Conservation (phyloP, 1,284 basidiomycete genomes). For the Rhodotorula sp. region DNA sequence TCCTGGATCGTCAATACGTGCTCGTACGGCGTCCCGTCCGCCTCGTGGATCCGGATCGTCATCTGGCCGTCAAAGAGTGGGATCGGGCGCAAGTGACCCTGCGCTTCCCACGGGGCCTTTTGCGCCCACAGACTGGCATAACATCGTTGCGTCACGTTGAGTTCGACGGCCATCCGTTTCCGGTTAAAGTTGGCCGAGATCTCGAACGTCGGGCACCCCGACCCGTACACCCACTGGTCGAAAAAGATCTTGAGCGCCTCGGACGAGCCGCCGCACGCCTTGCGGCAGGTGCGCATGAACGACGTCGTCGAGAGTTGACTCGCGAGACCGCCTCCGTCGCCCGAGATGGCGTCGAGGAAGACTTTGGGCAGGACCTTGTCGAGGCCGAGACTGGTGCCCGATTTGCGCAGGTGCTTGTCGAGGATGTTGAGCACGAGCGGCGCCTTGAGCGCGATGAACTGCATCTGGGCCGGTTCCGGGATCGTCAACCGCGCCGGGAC, state of each 20-base stretch:
- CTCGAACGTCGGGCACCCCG: constrained; percentile 88
- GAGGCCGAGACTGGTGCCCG: constrained; percentile 89
- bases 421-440: constrained; percentile 94
- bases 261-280: constrained; percentile 63
- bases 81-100: constrained; percentile 69
- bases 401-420: constrained; percentile 88
- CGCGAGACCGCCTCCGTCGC: constrained; percentile 61
- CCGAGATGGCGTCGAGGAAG: constrained; percentile 89
- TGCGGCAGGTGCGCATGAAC: constrained; percentile 89
- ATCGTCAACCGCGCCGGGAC: constrained; percentile 80
- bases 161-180: constrained; percentile 97
- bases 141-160: constrained; percentile 84
- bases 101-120: constrained; percentile 63
- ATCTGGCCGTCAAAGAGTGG: constrained; percentile 92
- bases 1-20: constrained; percentile 91
- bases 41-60: constrained; percentile 98
- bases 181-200: constrained; percentile 91
- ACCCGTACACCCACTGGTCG: constrained; percentile 98
- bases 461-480: constrained; percentile 69
- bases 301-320: constrained; percentile 79
- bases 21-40: constrained; percentile 98
- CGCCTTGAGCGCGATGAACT: constrained; percentile 92
- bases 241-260: constrained; percentile 80
- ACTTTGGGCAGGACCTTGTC: constrained; percentile 93
- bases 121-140: constrained; percentile 67